Conservation (phyloP, 176 grass and related monocot genomes). For the Zea mays region Zm-B73-REFERENCE-NAM-5.0 NC_050101.1:140544501-140545000, state of each 20-base stretch:
- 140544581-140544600: conserved; percentile 95
- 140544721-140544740: conserved; percentile 32
- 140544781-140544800: conserved; percentile 38
- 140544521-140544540: conserved; percentile 94
- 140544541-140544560: conserved; percentile 75
- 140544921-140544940: background rate
- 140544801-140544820: conserved; percentile 63
- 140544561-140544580: conserved; percentile 96
- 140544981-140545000: too few relatives aligned
- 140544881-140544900: background rate
- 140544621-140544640: conserved; percentile 65
- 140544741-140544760: conserved; percentile 47
- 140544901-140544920: background rate
- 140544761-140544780: conserved; percentile 27
- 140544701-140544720: conserved; percentile 81
- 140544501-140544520: conserved; percentile 89
- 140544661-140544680: conserved; percentile 92
- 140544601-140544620: conserved; percentile 92
- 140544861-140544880: background rate
- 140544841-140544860: background rate
- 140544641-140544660: conserved; percentile 71
- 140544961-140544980: too few relatives aligned
- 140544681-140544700: conserved; percentile 93
- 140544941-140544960: background rate
- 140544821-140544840: conserved; percentile 7